Evolutionary conservation across 108 stramenopile species (phyloP), one percentile per base, ranked within the genome.

Genomic region (Licmophora abbreviata): DNA sequence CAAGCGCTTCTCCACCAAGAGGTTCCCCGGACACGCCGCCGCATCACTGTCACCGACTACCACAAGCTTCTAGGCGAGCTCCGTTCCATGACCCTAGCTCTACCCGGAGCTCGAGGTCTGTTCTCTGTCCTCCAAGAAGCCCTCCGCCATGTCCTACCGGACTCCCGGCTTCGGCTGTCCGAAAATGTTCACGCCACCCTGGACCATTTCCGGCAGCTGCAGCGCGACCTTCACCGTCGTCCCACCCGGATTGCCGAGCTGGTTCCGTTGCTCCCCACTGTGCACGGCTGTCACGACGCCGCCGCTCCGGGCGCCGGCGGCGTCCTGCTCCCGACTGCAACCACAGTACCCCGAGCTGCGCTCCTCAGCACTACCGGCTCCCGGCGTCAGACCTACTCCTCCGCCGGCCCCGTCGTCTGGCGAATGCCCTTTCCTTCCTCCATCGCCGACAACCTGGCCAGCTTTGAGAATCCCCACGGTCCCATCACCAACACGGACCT

Each of bases 1-100:
- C 43, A 27, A 11, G 56, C 44, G 11, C 27, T 73, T 3, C 22
- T 68, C 5, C 14, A 25, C 10, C 24, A 43, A 26, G 38, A 33
- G 30, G 21, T 26, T 33, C 38, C 51, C 17, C 38, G 21, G 1
- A 40, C 44, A 1, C 11, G 17, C 3, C 29, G 31, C 2, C 41
- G 29, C 12, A 58, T 59, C 6, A 18, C 37, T 24, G 17, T 59
- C 11, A 51, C 36, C 10, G 23, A 37, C 2, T 74, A 64, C 64
- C 68, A 74, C 35, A 56, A 61, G 29, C 7, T 74, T 2, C 21
- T 74, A 0, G 63, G 67, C 0, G 73, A 69, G 32, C 56, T 74
- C 0, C 62, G 73, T 27, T 66, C 59, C 42, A 74, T 74, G 73
- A 23, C 49, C 1, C n/a, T 69, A 24, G 68, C 64, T 0, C 42